Evolutionary conservation across 176 grass and related monocot genomes (phyloP), one percentile per base, ranked within the genome.

Genomic region (Ananas comosus): DNA sequence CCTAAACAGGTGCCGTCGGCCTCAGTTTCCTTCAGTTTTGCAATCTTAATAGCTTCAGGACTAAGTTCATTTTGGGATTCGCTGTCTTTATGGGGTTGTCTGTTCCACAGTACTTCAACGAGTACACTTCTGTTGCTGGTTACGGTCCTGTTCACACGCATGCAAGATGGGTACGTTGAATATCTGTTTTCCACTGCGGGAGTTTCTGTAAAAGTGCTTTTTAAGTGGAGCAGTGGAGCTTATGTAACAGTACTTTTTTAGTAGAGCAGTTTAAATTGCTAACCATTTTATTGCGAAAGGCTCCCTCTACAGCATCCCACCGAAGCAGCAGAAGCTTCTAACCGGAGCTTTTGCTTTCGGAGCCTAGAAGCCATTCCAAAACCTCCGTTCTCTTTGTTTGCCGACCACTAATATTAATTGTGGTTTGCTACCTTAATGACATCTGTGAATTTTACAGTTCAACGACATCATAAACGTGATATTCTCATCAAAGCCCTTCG

Each of bases 91-190:
- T 99, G 90, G 95, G 95, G 74, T 63, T 99, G 50, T 99, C 95
- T 67, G 83, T 94, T 83, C 95, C 95, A 29, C 95, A 99, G 64
- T 99, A 99, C 72, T 99, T 99, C 72, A 99, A 99, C 0, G 95
- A 99, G 72, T 99, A 94, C 79, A 99, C 95, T 13, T 94, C 95
- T 27, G 87, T 94, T 9, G 95, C 95, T 74, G 90, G 90, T 61
- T 99, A 82, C 64, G 95, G 95, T 50, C 95, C 95, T 51, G 87
- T 94, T 53, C 95, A 99, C 71, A 94, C 90, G 16, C 80, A 58
- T 68, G 70, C 85, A 71, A 85, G 95, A 90, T 99, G 90, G 92
- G 92, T 96, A 79, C 10, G 87, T 79, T 13, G 17, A 59, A 51
- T 14, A 61, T 63, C 1, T 67, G 11, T 2, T 68, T 74, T 68